Evolutionary conservation across 2,329 filamentous ascomycete genomes (phyloP), one percentile per base, ranked within the genome.

Genomic region (Acrodontium crateriforme): DNA sequence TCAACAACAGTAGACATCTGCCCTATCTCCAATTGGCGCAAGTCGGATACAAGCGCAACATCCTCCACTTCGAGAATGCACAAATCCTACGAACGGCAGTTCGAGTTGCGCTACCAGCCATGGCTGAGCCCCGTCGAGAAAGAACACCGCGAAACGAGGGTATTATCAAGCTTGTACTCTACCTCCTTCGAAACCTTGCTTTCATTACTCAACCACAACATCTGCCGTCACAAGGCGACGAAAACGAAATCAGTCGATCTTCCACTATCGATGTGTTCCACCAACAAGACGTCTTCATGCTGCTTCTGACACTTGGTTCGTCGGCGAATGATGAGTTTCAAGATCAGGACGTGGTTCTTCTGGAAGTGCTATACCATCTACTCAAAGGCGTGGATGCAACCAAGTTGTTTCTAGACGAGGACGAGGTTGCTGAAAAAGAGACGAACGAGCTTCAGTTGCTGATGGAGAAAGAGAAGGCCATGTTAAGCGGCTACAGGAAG

Each of bases 301-400:
- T 91, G 2, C 58, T 98, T 13, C 61, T 95, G 28, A 92, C 84
- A 0, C 63, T 98, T 25, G 79, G 83, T 9, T 94, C 85, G 2
- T 91, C 87, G 37, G 87, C 94, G 62, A 82, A 81, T 18, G 84
- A 94, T 21, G 87, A 95, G 44, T 98, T 94, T 52, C 74, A 78
- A 36, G 74, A 75, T 10, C 83, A 95, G 42, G 87, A 95, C 48
- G 74, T 87, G 2, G 68, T 84, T n/a, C 56, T 94, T 13, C 71
- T 98, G 57, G 89, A 98, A 50, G 80, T 87, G 20, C 58, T 98
- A 16, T 98, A 93, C 54, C 83, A 95, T 44, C 54, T 98, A 1
- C 69, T 95, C 32, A 95, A 95, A 53, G 81, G 85, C 12, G 74
- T 95, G 9, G 77, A 93, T 50, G 67, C 78, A 2, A 70, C 78